Evolutionary conservation across 257 asterid genomes (phyloP).

Genomic region (Prunella vulgaris): DNA sequence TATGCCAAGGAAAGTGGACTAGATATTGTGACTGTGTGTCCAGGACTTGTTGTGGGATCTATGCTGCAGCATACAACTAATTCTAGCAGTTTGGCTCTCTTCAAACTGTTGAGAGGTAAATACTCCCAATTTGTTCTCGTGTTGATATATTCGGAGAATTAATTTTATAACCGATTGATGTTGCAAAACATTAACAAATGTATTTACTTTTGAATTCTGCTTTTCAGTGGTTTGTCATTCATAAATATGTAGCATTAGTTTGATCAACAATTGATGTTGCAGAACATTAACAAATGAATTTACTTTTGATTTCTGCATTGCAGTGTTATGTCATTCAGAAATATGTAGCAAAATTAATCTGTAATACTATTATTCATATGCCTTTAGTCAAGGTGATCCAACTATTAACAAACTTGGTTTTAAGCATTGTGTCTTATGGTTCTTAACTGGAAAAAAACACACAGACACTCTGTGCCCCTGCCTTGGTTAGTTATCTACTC

Average conservation of each 20-base stretch:
- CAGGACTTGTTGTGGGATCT: conserved; percentile 62
- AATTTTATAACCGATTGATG: not conserved
- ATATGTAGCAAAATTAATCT: too few relatives aligned
- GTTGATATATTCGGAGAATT: not conserved
- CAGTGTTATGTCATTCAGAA: too few relatives aligned
- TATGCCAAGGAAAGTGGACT: conserved; percentile 56
- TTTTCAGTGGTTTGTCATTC: not conserved
- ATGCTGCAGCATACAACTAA: conserved; percentile 52
- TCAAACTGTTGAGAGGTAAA: conserved; percentile 64
- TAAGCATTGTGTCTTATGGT: not conserved
- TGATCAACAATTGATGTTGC: too few relatives aligned
- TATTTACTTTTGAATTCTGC: not conserved
- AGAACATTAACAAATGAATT: too few relatives aligned
- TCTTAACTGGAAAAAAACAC: too few relatives aligned
- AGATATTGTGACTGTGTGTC: conserved; percentile 53
- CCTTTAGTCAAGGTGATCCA: not conserved
- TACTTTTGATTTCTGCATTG: too few relatives aligned
- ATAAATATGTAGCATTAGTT: not conserved
- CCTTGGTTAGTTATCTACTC: too few relatives aligned
- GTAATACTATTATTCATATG: not conserved
- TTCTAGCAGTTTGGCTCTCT: conserved; percentile 54
- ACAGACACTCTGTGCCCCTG: too few relatives aligned
- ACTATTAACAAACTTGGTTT: not conserved
- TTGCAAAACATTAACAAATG: not conserved
- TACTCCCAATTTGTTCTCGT: not conserved